Evolutionary conservation across 495 filamentous ascomycete species (phyloP).

Genomic region (Collariella sp.): DNA sequence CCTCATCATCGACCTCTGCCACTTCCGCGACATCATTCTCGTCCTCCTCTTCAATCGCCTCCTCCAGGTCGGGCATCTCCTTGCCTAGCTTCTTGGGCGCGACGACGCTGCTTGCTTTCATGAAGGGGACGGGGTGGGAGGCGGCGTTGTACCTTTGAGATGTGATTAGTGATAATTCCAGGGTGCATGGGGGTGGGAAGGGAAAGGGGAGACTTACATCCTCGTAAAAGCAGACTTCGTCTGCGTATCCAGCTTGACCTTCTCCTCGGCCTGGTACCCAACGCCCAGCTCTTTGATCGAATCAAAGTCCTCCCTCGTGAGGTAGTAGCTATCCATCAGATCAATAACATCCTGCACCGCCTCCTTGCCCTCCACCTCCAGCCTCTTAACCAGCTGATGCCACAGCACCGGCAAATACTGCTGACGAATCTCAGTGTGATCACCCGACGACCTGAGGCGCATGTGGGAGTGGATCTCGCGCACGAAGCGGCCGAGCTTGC

Average conservation of each 20-base stretch:
- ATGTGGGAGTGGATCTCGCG: conserved; percentile 97
- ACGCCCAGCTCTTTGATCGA: conserved; percentile 84
- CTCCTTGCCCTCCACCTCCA: conserved; percentile 67
- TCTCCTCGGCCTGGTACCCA: conserved; percentile 66
- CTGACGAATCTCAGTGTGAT: conserved; percentile 87
- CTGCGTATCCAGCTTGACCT: conserved; percentile 69
- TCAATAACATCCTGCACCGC: conserved; percentile 64
- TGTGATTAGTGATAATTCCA: conserved; percentile 13
- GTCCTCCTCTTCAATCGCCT: conserved; percentile 89
- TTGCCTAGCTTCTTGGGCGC: conserved; percentile 61
- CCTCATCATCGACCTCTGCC: conserved; percentile 53
- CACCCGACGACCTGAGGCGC: conserved; percentile 84
- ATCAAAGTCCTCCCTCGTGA: conserved; percentile 95
- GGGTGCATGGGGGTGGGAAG: not conserved
- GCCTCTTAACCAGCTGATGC: conserved; percentile 62
- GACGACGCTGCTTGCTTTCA: conserved; percentile 74
- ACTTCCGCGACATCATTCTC: conserved; percentile 58
- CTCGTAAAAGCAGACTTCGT: conserved; percentile 86
- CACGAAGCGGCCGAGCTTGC: conserved; percentile 74
- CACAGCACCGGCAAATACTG: conserved; percentile 90
- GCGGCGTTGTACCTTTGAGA: conserved; percentile 64
- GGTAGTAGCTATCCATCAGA: conserved; percentile 93
- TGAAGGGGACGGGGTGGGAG: conserved; percentile 89
- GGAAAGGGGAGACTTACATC: conserved; percentile 42
- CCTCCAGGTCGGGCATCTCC: conserved; percentile 87